A percentile compares a stretch with the other conserved stretches of the same genome.
These are phyloP conservation scores for Endocarpon pusillum DNA, from an alignment of 495 filamentous ascomycete species.

Conservation along the genomic window DNA sequence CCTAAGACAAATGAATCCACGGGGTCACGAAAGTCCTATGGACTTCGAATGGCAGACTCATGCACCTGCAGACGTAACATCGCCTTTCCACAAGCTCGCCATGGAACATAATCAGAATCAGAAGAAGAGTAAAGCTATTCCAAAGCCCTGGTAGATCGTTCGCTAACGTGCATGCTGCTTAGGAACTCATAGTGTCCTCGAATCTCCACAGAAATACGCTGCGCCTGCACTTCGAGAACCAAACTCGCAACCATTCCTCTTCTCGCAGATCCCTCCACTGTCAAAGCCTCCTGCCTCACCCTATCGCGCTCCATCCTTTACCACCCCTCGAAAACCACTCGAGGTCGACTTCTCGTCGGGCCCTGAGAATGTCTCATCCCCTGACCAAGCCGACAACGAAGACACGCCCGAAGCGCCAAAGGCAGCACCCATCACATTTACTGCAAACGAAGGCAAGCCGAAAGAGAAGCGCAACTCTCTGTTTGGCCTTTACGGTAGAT, in stretches of 20 bases:
- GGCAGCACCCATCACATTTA: constrained; percentile 20
- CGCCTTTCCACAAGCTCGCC: constrained; percentile 38
- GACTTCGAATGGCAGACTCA: constrained; percentile 47
- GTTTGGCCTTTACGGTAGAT: constrained; percentile 26
- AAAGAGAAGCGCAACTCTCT: constrained; percentile 28
- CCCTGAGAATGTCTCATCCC: constrained; percentile 62
- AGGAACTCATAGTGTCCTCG: constrained; percentile 35
- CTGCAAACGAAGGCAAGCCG: constrained; percentile 18
- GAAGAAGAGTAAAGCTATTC: constrained; percentile 31
- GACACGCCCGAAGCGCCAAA: constrained; percentile 45
- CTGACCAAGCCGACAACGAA: constrained; percentile 52
- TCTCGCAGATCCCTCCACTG: constrained; percentile 16
- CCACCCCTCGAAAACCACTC: constrained; percentile 54
- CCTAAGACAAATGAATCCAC: neutral
- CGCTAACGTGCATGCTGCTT: no score
- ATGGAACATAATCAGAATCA: constrained; percentile 23
- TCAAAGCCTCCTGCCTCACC: constrained; percentile 12
- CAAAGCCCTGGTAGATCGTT: constrained; percentile 5
- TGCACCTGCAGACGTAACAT: constrained; percentile 37
- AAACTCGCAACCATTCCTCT: constrained; percentile 29
- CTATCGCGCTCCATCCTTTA: constrained; percentile 50
- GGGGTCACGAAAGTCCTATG: constrained; percentile 39
- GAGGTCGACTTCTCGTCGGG: constrained; percentile 60
- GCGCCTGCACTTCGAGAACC: constrained; percentile 30
- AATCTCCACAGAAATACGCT: constrained; percentile 30